Conservation (phyloP, 2,329 filamentous ascomycete species). For the Colletotrichum limetticola region DNA sequence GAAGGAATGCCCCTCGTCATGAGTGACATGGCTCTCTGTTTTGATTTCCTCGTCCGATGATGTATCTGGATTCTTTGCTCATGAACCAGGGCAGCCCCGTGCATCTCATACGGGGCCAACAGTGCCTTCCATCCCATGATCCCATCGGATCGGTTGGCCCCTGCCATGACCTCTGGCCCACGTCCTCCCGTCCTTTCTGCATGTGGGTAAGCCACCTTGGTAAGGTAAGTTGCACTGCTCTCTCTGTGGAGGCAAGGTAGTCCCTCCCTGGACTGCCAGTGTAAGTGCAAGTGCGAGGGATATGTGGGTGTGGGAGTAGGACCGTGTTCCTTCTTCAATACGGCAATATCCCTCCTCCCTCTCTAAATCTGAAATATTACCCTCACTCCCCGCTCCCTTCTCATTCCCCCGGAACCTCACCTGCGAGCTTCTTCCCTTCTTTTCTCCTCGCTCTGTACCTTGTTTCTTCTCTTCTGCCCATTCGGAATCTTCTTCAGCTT, state of each 20-base stretch:
- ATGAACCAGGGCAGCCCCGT: not conserved
- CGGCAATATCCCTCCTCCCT: conserved; percentile 17
- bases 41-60: not conserved
- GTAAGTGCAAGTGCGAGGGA: not conserved
- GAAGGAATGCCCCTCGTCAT: not conserved
- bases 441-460: not conserved
- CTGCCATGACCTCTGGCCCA: not conserved
- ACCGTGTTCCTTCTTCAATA: conserved; percentile 7
- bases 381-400: conserved; percentile 8
- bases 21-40: not conserved
- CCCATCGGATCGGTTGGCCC: conserved; percentile 19
- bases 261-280: not conserved
- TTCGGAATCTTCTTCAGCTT: not conserved
- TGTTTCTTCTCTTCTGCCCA: not conserved
- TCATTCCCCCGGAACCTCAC: conserved; percentile 11
- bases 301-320: not conserved
- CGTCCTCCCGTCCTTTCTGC: conserved; percentile 4
- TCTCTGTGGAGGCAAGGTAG: not conserved
- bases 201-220: not conserved
- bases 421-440: conserved; percentile 26
- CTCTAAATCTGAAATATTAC: conserved; percentile 2
- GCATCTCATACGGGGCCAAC: not conserved
- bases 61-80: not conserved
- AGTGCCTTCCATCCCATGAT: conserved; percentile 20
- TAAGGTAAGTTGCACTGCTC: not conserved